Conservation (phyloP, 2,329 filamentous ascomycete genomes). For the Sporothrix brunneoviolacea region DNA sequence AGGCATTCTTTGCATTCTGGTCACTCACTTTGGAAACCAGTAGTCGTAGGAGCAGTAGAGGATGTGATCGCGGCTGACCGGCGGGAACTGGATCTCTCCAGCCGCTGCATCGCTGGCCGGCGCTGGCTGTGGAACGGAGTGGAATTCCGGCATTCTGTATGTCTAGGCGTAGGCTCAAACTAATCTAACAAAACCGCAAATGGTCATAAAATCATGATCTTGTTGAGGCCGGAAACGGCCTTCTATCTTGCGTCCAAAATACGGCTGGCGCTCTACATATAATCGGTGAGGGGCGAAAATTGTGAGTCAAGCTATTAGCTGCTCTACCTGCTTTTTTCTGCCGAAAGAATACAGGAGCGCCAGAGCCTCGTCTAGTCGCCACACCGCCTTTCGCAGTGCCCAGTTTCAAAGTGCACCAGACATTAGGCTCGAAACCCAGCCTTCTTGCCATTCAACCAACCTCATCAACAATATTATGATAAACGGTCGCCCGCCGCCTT, state of each 20-base stretch:
- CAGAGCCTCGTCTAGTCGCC: slow-evolving; percentile 8
- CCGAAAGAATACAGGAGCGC: slow-evolving; percentile 10
- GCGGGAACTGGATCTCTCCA: slow-evolving; percentile 61
- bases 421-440: not conserved
- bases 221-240: too few species aligned
- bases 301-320: slow-evolving; percentile 4
- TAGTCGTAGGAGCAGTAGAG: slow-evolving; percentile 89
- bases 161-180: not conserved
- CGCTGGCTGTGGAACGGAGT: slow-evolving; percentile 18
- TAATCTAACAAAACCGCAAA: not conserved
- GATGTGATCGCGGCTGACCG: slow-evolving; percentile 79
- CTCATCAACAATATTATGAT: too few species aligned
- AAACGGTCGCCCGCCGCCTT: too few species aligned
- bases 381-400: slow-evolving; percentile 8
- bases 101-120: slow-evolving; percentile 4
- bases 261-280: not conserved
- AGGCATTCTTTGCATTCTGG: not conserved
- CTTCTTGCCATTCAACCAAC: too few species aligned
- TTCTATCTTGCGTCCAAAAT: too few species aligned
- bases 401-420: too few species aligned
- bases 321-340: slow-evolving; percentile 5
- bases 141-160: slow-evolving; percentile 26
- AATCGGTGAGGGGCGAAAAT: slow-evolving; percentile 10
- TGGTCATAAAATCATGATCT: not conserved
- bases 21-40: slow-evolving; percentile 70